Evolutionary conservation across 345 rosid species (phyloP).

Genomic region (Anastatica hierochuntica): DNA sequence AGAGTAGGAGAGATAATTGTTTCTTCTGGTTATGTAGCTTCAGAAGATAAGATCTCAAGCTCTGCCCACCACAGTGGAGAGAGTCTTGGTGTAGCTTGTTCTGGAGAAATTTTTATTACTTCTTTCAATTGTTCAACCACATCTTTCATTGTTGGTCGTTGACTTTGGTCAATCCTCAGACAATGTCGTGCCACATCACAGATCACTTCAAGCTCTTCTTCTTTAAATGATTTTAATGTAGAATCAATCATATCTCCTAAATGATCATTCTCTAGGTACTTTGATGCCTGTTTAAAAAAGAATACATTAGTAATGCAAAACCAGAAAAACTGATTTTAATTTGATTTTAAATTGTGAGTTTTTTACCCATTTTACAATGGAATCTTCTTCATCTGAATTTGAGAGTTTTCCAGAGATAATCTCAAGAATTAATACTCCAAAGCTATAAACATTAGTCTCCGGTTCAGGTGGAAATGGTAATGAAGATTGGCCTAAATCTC

Average conservation of each 20-base stretch:
- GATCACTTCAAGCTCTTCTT: constrained; percentile 59
- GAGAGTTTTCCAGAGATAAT: constrained; percentile 76
- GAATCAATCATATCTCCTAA: constrained; percentile 52
- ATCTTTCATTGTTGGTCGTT: constrained; percentile 62
- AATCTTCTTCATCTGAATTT: constrained; percentile 52
- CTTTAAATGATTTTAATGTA: constrained; percentile 56
- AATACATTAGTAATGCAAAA: too few species aligned
- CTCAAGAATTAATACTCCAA: constrained; percentile 75
- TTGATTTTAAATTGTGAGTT: too few species aligned
- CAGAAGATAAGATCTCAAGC: constrained; percentile 81
- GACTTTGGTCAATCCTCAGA: constrained; percentile 41
- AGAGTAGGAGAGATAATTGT: too few species aligned
- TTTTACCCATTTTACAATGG: constrained; percentile 75
- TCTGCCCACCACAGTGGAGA: constrained; percentile 99
- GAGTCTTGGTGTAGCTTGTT: constrained; percentile 83
- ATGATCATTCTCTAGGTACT: constrained; percentile 36
- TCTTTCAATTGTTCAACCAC: constrained; percentile 38
- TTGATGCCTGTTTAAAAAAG: constrained; percentile 42
- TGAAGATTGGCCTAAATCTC: constrained; percentile 36
- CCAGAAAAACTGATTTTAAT: too few species aligned
- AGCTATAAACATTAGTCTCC: constrained; percentile 57
- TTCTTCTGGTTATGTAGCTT: constrained; percentile 64
- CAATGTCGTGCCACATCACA: constrained; percentile 59
- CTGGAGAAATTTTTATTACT: constrained; percentile 54
- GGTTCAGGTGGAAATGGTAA: constrained; percentile 46